Evolutionary conservation across 1,284 basidiomycete species (phyloP).

Genomic region (Leccinum cinnamomeum): DNA sequence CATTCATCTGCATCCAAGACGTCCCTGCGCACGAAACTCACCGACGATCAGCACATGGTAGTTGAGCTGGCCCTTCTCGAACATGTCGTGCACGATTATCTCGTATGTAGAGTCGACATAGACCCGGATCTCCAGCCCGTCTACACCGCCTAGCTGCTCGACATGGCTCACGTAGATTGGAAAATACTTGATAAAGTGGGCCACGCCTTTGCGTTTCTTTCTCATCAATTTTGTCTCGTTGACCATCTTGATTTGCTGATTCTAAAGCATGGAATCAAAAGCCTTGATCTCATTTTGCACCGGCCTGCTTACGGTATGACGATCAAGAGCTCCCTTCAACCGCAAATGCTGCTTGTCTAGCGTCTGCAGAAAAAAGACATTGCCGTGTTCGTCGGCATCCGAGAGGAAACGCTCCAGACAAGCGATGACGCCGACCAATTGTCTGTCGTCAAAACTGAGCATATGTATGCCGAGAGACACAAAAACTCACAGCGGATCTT

Average conservation of each 20-base stretch:
- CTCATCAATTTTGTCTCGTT: constrained; percentile 89
- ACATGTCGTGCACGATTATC: constrained; percentile 85
- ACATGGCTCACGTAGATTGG: constrained; percentile 84
- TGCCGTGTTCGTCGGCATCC: constrained; percentile 79
- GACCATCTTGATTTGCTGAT: constrained; percentile 86
- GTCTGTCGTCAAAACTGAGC: constrained; percentile 46
- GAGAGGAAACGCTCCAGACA: constrained; percentile 77
- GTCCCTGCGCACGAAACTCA: constrained; percentile 41
- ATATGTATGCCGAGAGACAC: neutral
- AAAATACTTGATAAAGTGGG: constrained; percentile 93
- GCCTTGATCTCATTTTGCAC: neutral
- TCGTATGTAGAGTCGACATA: constrained; percentile 86
- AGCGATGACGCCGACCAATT: constrained; percentile 83
- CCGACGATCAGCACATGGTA: constrained; percentile 96
- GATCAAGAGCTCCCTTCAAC: constrained; percentile 71
- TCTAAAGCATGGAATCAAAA: constrained; percentile 44
- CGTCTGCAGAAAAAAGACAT: constrained; percentile 70
- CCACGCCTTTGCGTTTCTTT: constrained; percentile 91
- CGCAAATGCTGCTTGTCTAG: constrained; percentile 83
- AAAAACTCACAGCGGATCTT: constrained; percentile 73
- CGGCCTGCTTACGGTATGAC: constrained; percentile 66
- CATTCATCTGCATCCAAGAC: neutral
- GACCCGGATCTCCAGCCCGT: constrained; percentile 75
- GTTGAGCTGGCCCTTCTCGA: constrained; percentile 95
- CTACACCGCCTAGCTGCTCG: constrained; percentile 82